Conservation (phyloP, 352 stramenopile genomes). For the Phytophthora lateralis region DNA sequence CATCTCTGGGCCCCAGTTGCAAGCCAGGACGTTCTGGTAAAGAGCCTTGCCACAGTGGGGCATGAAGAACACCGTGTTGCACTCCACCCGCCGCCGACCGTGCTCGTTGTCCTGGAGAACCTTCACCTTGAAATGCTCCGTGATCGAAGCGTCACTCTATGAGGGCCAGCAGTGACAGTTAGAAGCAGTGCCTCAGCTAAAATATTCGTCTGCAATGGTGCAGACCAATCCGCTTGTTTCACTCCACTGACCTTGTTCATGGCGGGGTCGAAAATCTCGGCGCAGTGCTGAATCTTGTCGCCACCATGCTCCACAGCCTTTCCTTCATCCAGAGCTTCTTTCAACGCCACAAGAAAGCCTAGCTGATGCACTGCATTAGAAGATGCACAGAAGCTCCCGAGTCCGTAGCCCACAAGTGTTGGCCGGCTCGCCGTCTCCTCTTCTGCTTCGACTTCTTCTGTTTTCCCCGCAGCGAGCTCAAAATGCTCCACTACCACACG, state of each 20-base stretch:
- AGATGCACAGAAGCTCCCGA: constrained; percentile 78
- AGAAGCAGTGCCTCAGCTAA: background rate
- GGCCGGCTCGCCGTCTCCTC: constrained; percentile 2
- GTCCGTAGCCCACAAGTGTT: constrained; percentile 67
- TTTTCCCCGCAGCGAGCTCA: constrained; percentile 6
- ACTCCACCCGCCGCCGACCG: constrained; percentile 39
- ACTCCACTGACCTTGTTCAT: constrained; percentile 66
- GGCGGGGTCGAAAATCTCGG: constrained; percentile 76
- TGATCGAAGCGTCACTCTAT: constrained; percentile 67
- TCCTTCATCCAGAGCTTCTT: constrained; percentile 21
- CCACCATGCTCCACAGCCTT: background rate
- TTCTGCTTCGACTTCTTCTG: constrained; percentile 5
- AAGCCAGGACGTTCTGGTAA: constrained; percentile 90
- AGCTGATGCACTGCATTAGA: constrained; percentile 81
- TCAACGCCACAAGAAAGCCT: constrained; percentile 60
- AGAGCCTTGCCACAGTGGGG: constrained; percentile 87
- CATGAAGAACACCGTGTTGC: constrained; percentile 91
- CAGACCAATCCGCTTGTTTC: background rate
- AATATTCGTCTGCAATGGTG: background rate
- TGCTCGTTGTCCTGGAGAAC: constrained; percentile 74
- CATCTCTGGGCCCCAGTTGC: constrained; percentile 67
- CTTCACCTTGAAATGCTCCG: constrained; percentile 41
- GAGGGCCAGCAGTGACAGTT: background rate
- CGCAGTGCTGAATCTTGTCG: constrained; percentile 8
- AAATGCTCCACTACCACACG: constrained; percentile 39